These are phyloP conservation scores for Blepharisma undulans DNA, from an alignment of 169 alveolate species.

Conservation along the genomic window DNA sequence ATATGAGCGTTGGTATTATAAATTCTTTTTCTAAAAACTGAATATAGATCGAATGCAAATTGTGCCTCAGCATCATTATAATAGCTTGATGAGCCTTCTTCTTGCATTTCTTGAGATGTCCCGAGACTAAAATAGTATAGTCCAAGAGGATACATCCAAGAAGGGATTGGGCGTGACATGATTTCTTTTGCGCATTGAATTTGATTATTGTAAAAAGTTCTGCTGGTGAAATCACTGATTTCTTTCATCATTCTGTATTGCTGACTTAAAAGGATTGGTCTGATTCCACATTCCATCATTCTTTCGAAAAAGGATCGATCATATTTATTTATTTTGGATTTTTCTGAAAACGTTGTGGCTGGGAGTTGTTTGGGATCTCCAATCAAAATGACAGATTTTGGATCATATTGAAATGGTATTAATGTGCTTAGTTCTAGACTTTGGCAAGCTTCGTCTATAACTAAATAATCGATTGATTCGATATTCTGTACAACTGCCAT, in stretches of 20 bases:
- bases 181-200: slow-evolving; percentile 66
- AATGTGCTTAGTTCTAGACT: slow-evolving; percentile 67
- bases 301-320: slow-evolving; percentile 71
- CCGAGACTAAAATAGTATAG: slow-evolving; percentile 89
- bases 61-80: slow-evolving; percentile 63
- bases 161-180: slow-evolving; percentile 53
- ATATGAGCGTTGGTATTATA: slow-evolving; percentile 86
- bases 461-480: slow-evolving; percentile 56
- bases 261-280: slow-evolving; percentile 88
- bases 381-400: slow-evolving; percentile 64
- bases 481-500: background rate
- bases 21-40: slow-evolving; percentile 84
- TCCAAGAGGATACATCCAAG: slow-evolving; percentile 76
- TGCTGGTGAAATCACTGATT: slow-evolving; percentile 91
- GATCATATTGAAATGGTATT: slow-evolving; percentile 65
- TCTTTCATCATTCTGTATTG: slow-evolving; percentile 96
- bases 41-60: slow-evolving; percentile 86
- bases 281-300: slow-evolving; percentile 51
- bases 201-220: slow-evolving; percentile 94
- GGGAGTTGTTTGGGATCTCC: slow-evolving; percentile 81
- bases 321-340: slow-evolving; percentile 59
- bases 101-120: slow-evolving; percentile 84
- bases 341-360: slow-evolving; percentile 68
- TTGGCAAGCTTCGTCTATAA: slow-evolving; percentile 80
- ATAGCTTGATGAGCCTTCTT: slow-evolving; percentile 80